Evolutionary conservation across 495 filamentous ascomycete species (phyloP), one percentile per base, ranked within the genome.

Genomic region (Pseudotulostoma volvatum): DNA sequence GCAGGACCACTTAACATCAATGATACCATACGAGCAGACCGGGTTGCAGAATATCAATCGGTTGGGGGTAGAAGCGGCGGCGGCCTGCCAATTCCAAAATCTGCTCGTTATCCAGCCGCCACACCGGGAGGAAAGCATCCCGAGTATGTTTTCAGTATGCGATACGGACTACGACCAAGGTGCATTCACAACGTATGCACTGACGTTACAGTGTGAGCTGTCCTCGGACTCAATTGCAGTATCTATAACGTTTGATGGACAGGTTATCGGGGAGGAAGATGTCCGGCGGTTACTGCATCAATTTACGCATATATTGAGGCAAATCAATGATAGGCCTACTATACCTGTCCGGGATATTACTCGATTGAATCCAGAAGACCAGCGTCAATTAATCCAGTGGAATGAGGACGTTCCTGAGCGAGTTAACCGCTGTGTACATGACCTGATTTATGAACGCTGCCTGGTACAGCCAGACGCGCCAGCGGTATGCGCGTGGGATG

Each of bases 1-100:
- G 1, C 64, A 73, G 23, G 44, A 60, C 25, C 55, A 67, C 23
- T 51, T 60, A 3, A 45, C 61, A 3, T 54, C 48, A 0, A 62
- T 64, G 23, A 68, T 70, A 2, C 59, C 71, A 0, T 67, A 65
- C 43, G 64, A 80, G 48, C 70, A 77, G 23, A 51, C 60, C 23
- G 76, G 75, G 1, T 49, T 80, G 61, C 64, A 67, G 37, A 52
- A 57, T 31, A 58, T 68, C 28, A 48, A 49, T 18, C 47, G 39
- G 16, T 38, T 65, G 1, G 42, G 47, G 21, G 18, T 32, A 4
- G 52, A 63, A 9, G 45, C 52, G 3, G 39, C 41, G 7, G 46
- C 37, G 2, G 56, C 52, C 0, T 62, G 63, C 34, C 42, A 52
- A 9, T 67, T 67, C 43, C 50, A 54, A 34, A 63, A 51, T 16